These are phyloP conservation scores for Podila minutissima DNA, from an alignment of 192 early-diverging fungal species.

Conservation along the genomic window DNA sequence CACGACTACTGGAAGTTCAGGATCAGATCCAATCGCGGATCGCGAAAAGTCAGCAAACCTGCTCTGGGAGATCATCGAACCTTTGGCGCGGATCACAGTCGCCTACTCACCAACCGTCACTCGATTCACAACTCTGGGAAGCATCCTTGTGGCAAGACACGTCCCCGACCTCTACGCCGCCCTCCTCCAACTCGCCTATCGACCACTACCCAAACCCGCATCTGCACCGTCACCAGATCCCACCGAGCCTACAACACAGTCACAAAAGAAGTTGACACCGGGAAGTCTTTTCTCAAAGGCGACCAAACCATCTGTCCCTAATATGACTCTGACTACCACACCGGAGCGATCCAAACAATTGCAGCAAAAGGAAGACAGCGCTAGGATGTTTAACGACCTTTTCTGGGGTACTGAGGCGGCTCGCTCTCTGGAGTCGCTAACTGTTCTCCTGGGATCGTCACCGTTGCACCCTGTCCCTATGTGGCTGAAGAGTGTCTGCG, in stretches of 20 bases:
- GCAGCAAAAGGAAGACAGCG: constrained; percentile 52
- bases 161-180: constrained; percentile 73
- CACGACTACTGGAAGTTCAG: too few species aligned
- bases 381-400: constrained; percentile 38
- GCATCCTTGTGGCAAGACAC: constrained; percentile 64
- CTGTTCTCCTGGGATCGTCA: constrained; percentile 65
- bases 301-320: not conserved
- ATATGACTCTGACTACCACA: not conserved
- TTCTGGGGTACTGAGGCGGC: constrained; percentile 61
- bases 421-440: constrained; percentile 73
- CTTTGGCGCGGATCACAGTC: constrained; percentile 34
- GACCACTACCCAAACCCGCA: constrained; percentile 57
- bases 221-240: not conserved
- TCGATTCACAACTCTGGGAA: constrained; percentile 65
- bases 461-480: constrained; percentile 57
- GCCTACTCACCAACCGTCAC: constrained; percentile 21
- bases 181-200: constrained; percentile 74
- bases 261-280: constrained; percentile 13
- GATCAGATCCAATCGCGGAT: constrained; percentile 1
- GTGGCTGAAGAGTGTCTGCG: constrained; percentile 76
- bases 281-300: constrained; percentile 8
- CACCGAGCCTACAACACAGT: not conserved
- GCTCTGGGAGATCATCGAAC: constrained; percentile 34
- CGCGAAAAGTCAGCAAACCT: not conserved
- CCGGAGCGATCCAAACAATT: constrained; percentile 1